phyloP scores from a whole-genome alignment of 495 filamentous ascomycete genomes.

The Trichoderma gamsii region DNA sequence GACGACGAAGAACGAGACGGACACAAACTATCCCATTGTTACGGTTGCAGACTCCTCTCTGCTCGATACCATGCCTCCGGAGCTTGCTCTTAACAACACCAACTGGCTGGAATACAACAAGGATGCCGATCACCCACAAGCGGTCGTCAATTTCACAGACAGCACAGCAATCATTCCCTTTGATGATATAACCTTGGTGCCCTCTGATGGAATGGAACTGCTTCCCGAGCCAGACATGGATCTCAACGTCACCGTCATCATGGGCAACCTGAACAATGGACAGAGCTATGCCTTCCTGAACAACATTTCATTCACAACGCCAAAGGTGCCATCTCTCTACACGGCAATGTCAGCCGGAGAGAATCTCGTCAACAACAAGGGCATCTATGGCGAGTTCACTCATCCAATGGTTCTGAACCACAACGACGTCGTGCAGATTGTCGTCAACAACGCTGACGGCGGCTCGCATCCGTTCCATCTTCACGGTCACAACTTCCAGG shows the following conservation, averaged over 20 bases:
- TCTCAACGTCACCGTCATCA: constrained; percentile 50
- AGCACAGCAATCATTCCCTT: constrained; percentile 50
- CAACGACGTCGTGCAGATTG: constrained; percentile 56
- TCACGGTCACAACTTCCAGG: constrained; percentile 66
- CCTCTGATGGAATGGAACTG: constrained; percentile 47
- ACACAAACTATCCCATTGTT: constrained; percentile 55
- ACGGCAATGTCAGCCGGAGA: constrained; percentile 50
- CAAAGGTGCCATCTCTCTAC: constrained; percentile 62
- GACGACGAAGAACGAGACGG: constrained; percentile 50
- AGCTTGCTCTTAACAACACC: constrained; percentile 55
- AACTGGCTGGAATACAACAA: constrained; percentile 58
- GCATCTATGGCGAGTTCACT: constrained; percentile 52
- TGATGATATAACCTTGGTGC: constrained; percentile 62
- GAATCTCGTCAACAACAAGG: constrained; percentile 43
- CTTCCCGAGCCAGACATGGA: constrained; percentile 45
- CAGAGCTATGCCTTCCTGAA: constrained; percentile 59
- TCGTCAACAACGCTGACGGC: constrained; percentile 62
- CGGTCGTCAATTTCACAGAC: constrained; percentile 22
- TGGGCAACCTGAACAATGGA: constrained; percentile 57
- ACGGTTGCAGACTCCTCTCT: constrained; percentile 49
- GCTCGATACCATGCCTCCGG: constrained; percentile 47
- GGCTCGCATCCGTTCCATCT: constrained; percentile 36
- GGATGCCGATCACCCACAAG: constrained; percentile 18
- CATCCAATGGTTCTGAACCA: constrained; percentile 50
- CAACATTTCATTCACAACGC: constrained; percentile 55